Percentiles rank a stretch among this genome's conserved stretches.
Evolutionary conservation across 805 yeast species (phyloP).

Genomic region (Monosporozyma yasuniensis): DNA sequence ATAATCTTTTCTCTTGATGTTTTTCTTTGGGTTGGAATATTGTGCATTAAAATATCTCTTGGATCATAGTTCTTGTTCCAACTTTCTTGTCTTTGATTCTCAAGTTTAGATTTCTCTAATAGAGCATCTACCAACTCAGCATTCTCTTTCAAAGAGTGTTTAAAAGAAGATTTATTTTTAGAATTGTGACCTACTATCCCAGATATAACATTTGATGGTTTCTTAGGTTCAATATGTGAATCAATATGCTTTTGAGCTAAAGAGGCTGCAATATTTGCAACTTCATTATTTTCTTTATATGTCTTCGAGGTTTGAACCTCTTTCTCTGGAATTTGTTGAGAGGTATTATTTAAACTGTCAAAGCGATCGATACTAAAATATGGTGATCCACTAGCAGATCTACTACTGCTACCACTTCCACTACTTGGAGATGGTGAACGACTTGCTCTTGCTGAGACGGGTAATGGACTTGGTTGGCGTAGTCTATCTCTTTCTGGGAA

Average conservation of each 20-base stretch:
- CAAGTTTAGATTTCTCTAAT: neutral
- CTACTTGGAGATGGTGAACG: conserved; percentile 1
- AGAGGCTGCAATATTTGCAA: conserved; percentile 16
- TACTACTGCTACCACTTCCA: conserved; percentile 1
- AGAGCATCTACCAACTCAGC: neutral
- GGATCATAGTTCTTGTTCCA: neutral
- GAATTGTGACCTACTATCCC: neutral
- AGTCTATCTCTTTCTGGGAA: neutral
- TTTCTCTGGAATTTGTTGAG: neutral
- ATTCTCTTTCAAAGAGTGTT: neutral
- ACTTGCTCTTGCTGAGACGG: neutral
- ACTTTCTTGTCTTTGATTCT: neutral
- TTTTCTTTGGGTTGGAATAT: neutral
- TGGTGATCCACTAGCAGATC: neutral
- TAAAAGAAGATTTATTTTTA: neutral
- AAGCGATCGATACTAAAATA: neutral
- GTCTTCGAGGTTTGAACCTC: neutral
- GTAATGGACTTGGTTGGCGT: neutral
- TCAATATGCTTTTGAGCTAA: conserved; percentile 15
- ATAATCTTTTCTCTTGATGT: neutral
- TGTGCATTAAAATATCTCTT: neutral
- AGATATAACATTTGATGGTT: neutral
- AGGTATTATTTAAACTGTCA: neutral
- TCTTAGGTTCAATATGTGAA: neutral
- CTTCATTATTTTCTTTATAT: conserved; percentile 1